phyloP scores from a whole-genome alignment of 305 asterid species.

The Fraxinus floribunda region DNA sequence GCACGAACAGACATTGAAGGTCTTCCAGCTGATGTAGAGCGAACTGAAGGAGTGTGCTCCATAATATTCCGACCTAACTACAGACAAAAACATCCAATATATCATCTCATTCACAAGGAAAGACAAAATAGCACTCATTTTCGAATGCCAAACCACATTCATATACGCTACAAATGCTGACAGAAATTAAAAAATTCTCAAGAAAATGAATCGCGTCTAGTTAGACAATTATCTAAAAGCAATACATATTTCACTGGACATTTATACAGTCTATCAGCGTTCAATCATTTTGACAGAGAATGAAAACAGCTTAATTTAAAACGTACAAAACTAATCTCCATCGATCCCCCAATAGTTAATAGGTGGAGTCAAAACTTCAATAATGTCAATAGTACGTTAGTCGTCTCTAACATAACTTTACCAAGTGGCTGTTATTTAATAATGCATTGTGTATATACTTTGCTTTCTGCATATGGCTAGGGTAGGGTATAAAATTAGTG shows the following conservation, averaged over 20 bases:
- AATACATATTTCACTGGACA: conserved; percentile 11
- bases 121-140: conserved; percentile 21
- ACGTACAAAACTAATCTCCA: not conserved
- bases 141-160: conserved; percentile 4
- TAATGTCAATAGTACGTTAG: conserved; percentile 3
- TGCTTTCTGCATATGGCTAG: not conserved
- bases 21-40: conserved; percentile 95
- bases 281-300: not conserved
- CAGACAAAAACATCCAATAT: conserved; percentile 46
- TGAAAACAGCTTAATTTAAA: not conserved
- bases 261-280: not conserved
- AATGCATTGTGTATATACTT: not conserved
- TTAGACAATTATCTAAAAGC: conserved; percentile 5
- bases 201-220: conserved; percentile 14
- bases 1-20: conserved; percentile 77
- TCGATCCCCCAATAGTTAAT: not conserved
- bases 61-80: conserved; percentile 96
- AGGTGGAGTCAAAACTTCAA: not conserved
- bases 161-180: conserved; percentile 9
- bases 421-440: conserved; percentile 6
- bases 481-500: not conserved
- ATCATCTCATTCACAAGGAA: conserved; percentile 24
- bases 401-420: conserved; percentile 4
- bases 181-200: conserved; percentile 9
- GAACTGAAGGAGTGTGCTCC: conserved; percentile 78